Evolutionary conservation across 2,329 filamentous ascomycete genomes (phyloP).

Genomic region (Periconia digitata): DNA sequence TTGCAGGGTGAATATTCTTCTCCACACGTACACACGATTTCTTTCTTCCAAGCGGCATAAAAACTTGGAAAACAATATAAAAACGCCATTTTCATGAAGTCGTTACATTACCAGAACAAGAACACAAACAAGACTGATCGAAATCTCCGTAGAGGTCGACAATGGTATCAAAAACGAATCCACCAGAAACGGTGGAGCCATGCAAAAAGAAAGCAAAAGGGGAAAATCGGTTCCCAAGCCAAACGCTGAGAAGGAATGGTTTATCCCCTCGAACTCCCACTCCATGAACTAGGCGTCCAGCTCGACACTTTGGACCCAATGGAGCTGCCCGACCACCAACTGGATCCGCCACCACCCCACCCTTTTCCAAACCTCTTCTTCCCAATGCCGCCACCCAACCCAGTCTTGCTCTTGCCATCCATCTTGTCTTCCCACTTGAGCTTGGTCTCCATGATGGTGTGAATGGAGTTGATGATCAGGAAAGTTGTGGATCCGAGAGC

Average conservation of each 20-base stretch:
- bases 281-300: conserved; percentile 32
- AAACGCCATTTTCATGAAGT: conserved; percentile 1
- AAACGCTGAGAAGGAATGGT: too few relatives aligned
- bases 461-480: conserved; percentile 79
- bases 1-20: too few relatives aligned
- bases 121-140: too few relatives aligned
- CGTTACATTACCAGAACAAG: background rate
- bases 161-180: too few relatives aligned
- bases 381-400: conserved; percentile 27
- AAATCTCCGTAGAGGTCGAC: too few relatives aligned
- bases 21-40: too few relatives aligned
- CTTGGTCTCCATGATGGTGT: conserved; percentile 83
- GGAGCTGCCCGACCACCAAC: conserved; percentile 41
- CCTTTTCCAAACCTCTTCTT: conserved; percentile 32
- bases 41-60: too few relatives aligned
- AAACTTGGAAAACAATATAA: background rate
- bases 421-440: conserved; percentile 58
- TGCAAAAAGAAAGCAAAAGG: too few relatives aligned
- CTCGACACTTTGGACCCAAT: conserved; percentile 42
- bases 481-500: conserved; percentile 81
- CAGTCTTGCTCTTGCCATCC: conserved; percentile 33
- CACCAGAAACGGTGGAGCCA: too few relatives aligned
- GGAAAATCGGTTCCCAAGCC: too few relatives aligned
- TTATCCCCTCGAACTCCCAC: conserved; percentile 33
- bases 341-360: conserved; percentile 34